Evolutionary conservation across 2,329 filamentous ascomycete species (phyloP).

Genomic region (Talaromyces amestolkiae): DNA sequence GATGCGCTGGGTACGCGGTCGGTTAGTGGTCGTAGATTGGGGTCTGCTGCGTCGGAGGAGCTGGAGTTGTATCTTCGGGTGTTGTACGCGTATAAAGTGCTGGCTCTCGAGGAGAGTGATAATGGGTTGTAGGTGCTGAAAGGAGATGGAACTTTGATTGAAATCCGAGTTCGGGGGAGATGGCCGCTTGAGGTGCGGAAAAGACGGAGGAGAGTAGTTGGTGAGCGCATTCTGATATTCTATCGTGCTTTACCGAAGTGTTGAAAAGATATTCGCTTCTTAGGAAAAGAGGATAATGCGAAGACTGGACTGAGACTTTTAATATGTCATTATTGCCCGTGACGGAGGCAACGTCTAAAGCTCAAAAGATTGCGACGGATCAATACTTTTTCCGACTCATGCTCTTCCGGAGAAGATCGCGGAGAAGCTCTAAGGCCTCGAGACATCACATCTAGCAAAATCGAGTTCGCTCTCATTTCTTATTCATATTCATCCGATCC

Average conservation of each 20-base stretch:
- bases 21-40: slow-evolving; percentile 33
- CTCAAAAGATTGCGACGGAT: slow-evolving; percentile 24
- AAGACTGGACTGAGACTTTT: not conserved
- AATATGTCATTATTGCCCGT: not conserved
- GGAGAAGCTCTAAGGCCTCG: not conserved
- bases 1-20: slow-evolving; percentile 29
- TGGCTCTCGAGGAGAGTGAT: slow-evolving; percentile 4
- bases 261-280: not conserved
- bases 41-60: slow-evolving; percentile 26
- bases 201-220: slow-evolving; percentile 22
- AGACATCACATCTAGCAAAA: not conserved
- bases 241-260: not conserved
- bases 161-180: slow-evolving; percentile 22
- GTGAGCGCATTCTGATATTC: slow-evolving; percentile 24
- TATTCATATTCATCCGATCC: not conserved
- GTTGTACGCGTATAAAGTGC: slow-evolving; percentile 1
- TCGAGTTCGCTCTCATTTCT: not conserved
- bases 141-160: slow-evolving; percentile 16
- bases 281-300: not conserved
- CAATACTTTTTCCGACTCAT: slow-evolving; percentile 27
- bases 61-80: slow-evolving; percentile 32
- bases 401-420: slow-evolving; percentile 25
- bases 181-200: slow-evolving; percentile 25
- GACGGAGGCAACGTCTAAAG: slow-evolving; percentile 7
- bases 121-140: slow-evolving; percentile 3